Base-by-base conservation (phyloP, 1,284 basidiomycete species). In the Coriolopsis trogii region DNA sequence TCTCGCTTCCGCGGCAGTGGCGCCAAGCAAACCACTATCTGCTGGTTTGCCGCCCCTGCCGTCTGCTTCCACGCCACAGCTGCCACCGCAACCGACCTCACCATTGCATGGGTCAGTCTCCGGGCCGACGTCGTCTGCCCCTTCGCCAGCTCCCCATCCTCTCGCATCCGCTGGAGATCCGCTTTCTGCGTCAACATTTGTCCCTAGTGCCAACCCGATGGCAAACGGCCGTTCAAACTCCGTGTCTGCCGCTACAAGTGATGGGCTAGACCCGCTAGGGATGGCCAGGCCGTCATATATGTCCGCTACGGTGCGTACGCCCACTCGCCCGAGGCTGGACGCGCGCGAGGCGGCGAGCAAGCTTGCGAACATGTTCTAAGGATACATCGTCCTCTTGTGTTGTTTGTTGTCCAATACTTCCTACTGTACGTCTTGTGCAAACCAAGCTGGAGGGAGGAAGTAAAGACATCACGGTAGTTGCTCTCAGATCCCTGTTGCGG, bases 281-380 rank as follows among this genome's bases (percentile, higher is more conserved):
- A 79, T 80, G 57, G 72, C 77, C 31, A 73, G 72, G 53, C 77
- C 85, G 12, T 71, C 75, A 37, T 75, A 76, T 56, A 84, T 90
- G 84, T 76, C 86, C 3, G 76, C 75, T 42, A 88, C 87, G 18
- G 70, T 91, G 65, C 81, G 85, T 16, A 74, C 86, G 36, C 84
- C 88, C 9, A 81, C 79, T 31, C 72, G 88, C 55, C 80, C 84
- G 39, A 76, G 85, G 59, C 66, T 93, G 62, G 90, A 93, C 68
- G 84, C 91, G 6, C 77, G 83, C 59, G 85, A 92, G 67, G 90
- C 90, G n/a, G 90, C 91, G 20, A 91, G 88, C 67, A 92, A 91
- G 67, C 76, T 93, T 49, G 90, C 89, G 7, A 92, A 92, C 64
- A 89, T 92, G 85, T 89, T 91, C 64, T 92, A 72, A 70, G 45